Evolutionary conservation across 345 rosid species (phyloP).

Genomic region (Excoecaria cochinchinensis): DNA sequence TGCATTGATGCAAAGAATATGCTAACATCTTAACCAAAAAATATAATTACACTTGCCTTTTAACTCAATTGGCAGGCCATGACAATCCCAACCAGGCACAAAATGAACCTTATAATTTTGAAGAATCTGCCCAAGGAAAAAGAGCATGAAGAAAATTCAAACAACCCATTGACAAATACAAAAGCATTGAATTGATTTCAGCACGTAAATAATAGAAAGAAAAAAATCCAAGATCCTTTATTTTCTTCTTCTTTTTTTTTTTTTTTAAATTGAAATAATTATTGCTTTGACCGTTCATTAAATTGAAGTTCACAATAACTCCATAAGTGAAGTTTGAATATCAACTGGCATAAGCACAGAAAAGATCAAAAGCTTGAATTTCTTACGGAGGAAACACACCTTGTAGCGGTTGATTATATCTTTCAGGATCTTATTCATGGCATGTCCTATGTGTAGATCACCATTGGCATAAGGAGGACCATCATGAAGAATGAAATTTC

Average conservation of each 20-base stretch:
- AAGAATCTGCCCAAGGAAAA: slow-evolving; percentile 58
- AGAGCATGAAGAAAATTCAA: neutral
- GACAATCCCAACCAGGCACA: slow-evolving; percentile 98
- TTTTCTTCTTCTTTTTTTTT: neutral
- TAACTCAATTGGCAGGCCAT: slow-evolving; percentile 94
- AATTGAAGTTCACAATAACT: neutral
- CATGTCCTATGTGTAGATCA: slow-evolving; percentile 92
- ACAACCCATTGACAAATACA: neutral
- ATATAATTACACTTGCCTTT: slow-evolving; percentile 61
- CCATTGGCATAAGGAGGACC: slow-evolving; percentile 99
- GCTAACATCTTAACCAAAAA: slow-evolving; percentile 5
- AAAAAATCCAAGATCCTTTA: neutral
- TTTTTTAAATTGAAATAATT: neutral
- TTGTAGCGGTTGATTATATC: slow-evolving; percentile 93
- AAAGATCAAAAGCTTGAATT: neutral
- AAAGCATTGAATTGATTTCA: neutral
- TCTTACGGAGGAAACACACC: slow-evolving; percentile 39
- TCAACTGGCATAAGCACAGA: neutral
- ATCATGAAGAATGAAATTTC: slow-evolving; percentile 85
- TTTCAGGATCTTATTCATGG: slow-evolving; percentile 91
- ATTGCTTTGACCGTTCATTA: neutral
- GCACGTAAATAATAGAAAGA: neutral
- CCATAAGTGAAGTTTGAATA: neutral
- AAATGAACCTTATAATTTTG: slow-evolving; percentile 81
- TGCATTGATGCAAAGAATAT: neutral